phyloP scores from a whole-genome alignment of 1,284 basidiomycete species.

The Fomitiporia mediterranea region DNA sequence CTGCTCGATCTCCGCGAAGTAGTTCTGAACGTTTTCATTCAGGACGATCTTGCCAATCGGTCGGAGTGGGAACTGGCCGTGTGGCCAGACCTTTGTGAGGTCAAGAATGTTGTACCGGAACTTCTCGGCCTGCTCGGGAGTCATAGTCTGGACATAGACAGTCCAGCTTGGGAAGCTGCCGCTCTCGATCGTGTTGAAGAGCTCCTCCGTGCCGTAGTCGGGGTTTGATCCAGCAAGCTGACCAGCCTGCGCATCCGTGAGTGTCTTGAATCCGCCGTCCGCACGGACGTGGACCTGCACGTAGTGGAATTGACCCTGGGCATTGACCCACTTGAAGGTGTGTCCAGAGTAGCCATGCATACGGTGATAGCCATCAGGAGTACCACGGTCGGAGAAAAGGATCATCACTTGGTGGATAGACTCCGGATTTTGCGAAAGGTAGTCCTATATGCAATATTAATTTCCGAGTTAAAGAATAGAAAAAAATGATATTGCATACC shows the following conservation, averaged over 20 bases:
- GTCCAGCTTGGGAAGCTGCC: slow-evolving; percentile 79
- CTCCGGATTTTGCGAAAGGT: slow-evolving; percentile 88
- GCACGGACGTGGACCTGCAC: slow-evolving; percentile 76
- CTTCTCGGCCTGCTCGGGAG: slow-evolving; percentile 81
- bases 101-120: slow-evolving; percentile 89
- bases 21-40: slow-evolving; percentile 83
- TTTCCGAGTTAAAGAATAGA: neutral
- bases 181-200: slow-evolving; percentile 78
- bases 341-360: slow-evolving; percentile 92
- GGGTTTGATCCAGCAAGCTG: slow-evolving; percentile 70
- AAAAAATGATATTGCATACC: slow-evolving; percentile 38
- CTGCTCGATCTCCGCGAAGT: slow-evolving; percentile 86
- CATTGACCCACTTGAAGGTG: slow-evolving; percentile 87
- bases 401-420: slow-evolving; percentile 89
- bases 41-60: slow-evolving; percentile 82
- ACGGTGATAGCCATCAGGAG: slow-evolving; percentile 78
- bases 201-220: slow-evolving; percentile 72
- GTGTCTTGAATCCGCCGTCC: slow-evolving; percentile 77
- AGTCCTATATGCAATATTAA: slow-evolving; percentile 63
- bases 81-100: slow-evolving; percentile 88
- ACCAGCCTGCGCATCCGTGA: slow-evolving; percentile 52
- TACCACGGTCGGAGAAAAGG: slow-evolving; percentile 88
- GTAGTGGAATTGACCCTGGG: slow-evolving; percentile 78
- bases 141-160: slow-evolving; percentile 88
- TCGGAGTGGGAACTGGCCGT: slow-evolving; percentile 81